phyloP scores from a whole-genome alignment of 345 rosid genomes.

The Turnera subulata region DNA sequence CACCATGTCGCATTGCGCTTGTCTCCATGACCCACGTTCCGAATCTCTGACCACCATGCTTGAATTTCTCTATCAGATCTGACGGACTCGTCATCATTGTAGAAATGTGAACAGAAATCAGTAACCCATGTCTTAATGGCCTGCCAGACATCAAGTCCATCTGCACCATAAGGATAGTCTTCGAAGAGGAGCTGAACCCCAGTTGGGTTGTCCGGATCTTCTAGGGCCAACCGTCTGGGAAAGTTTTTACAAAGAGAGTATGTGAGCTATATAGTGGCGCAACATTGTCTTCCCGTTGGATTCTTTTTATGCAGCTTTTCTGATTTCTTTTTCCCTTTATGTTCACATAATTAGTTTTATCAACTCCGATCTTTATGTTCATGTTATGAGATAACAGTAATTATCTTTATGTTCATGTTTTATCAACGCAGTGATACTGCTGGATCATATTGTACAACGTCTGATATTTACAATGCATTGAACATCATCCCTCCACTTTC shows the following conservation, averaged over 20 bases:
- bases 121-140: constrained; percentile 51
- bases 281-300: background rate
- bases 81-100: constrained; percentile 39
- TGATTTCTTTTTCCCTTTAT: background rate
- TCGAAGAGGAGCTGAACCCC: constrained; percentile 42
- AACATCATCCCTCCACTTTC: no score
- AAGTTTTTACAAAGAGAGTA: constrained; percentile 1
- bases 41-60: constrained; percentile 63
- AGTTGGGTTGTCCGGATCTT: constrained; percentile 31
- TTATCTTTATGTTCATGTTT: no score
- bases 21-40: constrained; percentile 50
- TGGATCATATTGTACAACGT: no score
- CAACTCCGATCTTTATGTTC: background rate
- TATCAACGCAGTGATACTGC: no score
- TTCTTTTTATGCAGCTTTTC: background rate
- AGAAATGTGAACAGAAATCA: constrained; percentile 48
- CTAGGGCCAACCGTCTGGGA: constrained; percentile 48
- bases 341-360: background rate
- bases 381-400: background rate
- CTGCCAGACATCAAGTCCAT: constrained; percentile 56
- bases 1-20: constrained; percentile 48
- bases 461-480: no score
- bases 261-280: background rate
- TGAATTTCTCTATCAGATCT: constrained; percentile 47
- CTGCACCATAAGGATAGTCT: constrained; percentile 63